Base-by-base conservation (phyloP, 1,284 basidiomycete species). In the Blastosporella zonata region DNA sequence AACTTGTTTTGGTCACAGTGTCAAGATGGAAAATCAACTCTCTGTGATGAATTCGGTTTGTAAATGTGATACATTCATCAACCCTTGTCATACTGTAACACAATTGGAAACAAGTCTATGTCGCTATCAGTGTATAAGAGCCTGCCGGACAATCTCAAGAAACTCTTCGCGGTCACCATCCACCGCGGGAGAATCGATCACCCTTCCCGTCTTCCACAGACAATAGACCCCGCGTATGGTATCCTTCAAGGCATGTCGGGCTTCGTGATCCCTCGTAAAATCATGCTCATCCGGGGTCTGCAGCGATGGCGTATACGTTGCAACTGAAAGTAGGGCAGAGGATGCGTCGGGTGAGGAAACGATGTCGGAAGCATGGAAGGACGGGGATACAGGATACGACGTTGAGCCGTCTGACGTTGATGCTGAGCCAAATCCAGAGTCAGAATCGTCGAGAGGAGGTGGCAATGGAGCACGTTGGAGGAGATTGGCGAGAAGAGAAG, bases 191-290 rank as follows among this genome's bases (percentile, higher is more conserved):
- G 53, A 49, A 10, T 36, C 47, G 25, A 48, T 54, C 36, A 48
- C 50, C 53, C 55, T 62, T 7, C 64, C 59, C 38, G 64, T 54
- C 50, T 66, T 74, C 80, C 81, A 84, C 21, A 84, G 65, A 13
- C 60, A 65, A 60, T 75, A 82, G 23, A 82, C 55, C 6, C 75
- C 75, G 34, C 69, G 68, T 38, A 83, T 70, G 25, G 65, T 64
- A 29, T 69, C 62, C 43, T 62, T 66, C 29, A 75, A 57, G n/a
- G 74, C 69, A 23, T 70, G 67, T 43, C 66, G 64, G 55, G 55
- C 46, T 23, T 56, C 53, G 42, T 64, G 58, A 21, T 28, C 23
- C 10, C 7, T 9, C 6, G 22, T 20, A 18, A 6, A 15, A 10
- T 12, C 20, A 12, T 15, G 18, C 35, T 41, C 37, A 27, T 29